phyloP scores from a whole-genome alignment of 2,329 filamentous ascomycete species.

The Aspergillus japonicus region DNA sequence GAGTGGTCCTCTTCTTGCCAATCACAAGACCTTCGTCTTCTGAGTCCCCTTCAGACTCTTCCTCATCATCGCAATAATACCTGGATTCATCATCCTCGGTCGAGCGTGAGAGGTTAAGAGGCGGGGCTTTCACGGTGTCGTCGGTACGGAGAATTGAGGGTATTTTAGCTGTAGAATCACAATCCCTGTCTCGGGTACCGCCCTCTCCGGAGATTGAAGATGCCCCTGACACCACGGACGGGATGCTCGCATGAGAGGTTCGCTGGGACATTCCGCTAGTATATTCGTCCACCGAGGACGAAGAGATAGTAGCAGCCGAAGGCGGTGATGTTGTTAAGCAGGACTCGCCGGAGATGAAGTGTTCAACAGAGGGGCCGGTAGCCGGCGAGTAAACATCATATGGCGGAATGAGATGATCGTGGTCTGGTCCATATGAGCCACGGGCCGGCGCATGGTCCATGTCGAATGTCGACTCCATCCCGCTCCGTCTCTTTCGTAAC shows the following conservation, averaged over 20 bases:
- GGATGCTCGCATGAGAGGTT: conserved; percentile 49
- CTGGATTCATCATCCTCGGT: conserved; percentile 39
- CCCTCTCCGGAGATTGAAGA: conserved; percentile 47
- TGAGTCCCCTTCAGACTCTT: conserved; percentile 39
- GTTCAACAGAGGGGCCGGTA: conserved; percentile 15
- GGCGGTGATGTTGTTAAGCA: conserved; percentile 38
- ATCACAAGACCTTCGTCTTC: conserved; percentile 46
- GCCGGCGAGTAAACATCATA: conserved; percentile 15
- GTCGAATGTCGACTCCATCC: conserved; percentile 24
- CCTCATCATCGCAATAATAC: conserved; percentile 45
- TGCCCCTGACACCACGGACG: conserved; percentile 46
- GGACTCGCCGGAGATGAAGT: conserved; percentile 16
- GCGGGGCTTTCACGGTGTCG: conserved; percentile 41
- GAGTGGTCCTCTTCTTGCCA: conserved; percentile 34
- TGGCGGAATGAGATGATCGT: conserved; percentile 22
- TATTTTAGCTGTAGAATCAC: conserved; percentile 26
- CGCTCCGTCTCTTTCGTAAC: conserved; percentile 31
- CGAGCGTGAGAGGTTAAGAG: conserved; percentile 20
- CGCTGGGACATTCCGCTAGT: conserved; percentile 49
- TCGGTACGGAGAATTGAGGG: conserved; percentile 43
- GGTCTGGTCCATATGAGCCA: conserved; percentile 12
- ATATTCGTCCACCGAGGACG: conserved; percentile 46
- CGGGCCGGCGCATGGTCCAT: conserved; percentile 20
- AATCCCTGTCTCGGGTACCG: conserved; percentile 28
- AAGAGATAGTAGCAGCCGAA: conserved; percentile 48